These are phyloP conservation scores for Calycina herbarum DNA, from an alignment of 2,329 filamentous ascomycete species.

Conservation along the genomic window DNA sequence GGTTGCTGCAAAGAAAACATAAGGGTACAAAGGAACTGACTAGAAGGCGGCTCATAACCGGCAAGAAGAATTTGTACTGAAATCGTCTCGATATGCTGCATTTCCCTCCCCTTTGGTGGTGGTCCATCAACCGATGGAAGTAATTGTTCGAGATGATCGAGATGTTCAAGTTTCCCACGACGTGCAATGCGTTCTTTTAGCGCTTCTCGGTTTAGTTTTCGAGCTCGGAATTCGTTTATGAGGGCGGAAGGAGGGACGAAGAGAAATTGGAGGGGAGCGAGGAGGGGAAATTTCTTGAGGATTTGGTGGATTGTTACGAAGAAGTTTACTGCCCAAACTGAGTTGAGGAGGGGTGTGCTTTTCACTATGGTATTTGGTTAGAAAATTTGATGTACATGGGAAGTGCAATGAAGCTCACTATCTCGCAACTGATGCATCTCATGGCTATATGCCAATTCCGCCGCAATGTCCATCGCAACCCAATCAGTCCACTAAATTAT, in stretches of 20 bases:
- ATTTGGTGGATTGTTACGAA: conserved; percentile 2
- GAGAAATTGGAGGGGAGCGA: neutral
- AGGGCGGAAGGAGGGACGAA: conserved; percentile 1
- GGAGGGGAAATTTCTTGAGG: neutral
- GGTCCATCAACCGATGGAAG: neutral
- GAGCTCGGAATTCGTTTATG: neutral
- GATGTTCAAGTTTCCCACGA: neutral
- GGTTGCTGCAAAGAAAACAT: conserved; percentile 4
- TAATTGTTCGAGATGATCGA: neutral
- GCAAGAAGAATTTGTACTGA: neutral
- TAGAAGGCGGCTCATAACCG: neutral
- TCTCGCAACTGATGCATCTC: neutral
- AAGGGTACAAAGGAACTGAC: conserved; percentile 5
- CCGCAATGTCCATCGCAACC: neutral
- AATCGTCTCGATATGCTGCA: neutral
- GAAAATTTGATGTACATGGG: too few relatives aligned
- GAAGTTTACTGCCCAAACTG: neutral
- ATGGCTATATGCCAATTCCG: neutral
- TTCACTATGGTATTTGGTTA: neutral
- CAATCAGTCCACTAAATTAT: neutral
- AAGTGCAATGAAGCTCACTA: neutral
- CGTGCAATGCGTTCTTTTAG: neutral
- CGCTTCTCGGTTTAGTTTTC: neutral
- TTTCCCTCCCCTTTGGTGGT: neutral
- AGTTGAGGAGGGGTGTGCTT: neutral